phyloP scores from a whole-genome alignment of 345 rosid genomes.

The Camelina laxa region DNA sequence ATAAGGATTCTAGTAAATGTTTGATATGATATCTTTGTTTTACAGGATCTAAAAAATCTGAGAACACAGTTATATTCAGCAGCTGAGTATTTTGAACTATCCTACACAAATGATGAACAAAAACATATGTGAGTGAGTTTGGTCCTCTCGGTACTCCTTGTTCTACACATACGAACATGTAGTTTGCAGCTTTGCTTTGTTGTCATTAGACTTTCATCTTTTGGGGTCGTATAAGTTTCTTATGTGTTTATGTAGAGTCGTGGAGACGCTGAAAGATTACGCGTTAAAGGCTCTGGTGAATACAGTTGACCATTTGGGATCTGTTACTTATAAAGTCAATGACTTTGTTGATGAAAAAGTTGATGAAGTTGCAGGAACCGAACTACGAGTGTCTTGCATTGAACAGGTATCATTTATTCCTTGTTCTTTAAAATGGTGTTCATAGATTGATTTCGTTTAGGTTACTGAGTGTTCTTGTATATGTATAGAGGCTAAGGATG shows the following conservation, averaged over 20 bases:
- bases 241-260: conserved; percentile 60
- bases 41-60: conserved; percentile 84
- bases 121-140: conserved; percentile 71
- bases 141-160: background rate
- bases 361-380: conserved; percentile 78
- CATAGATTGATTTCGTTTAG: background rate
- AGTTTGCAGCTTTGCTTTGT: background rate
- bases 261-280: conserved; percentile 90
- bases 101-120: conserved; percentile 80
- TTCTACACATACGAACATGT: no score
- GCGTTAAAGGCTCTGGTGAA: conserved; percentile 90
- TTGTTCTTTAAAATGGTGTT: background rate
- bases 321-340: conserved; percentile 84
- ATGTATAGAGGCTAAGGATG: conserved; percentile 70
- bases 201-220: background rate
- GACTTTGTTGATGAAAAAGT: conserved; percentile 86
- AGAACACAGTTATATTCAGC: conserved; percentile 90
- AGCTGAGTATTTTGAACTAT: conserved; percentile 89
- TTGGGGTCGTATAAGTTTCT: background rate
- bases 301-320: conserved; percentile 95
- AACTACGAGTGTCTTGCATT: conserved; percentile 79
- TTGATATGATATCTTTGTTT: conserved; percentile 3
- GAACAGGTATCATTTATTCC: conserved; percentile 62
- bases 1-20: background rate
- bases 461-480: conserved; percentile 17